These are phyloP conservation scores for Symbiodinium natans DNA, from an alignment of 73 alveolate species.

Conservation along the genomic window DNA sequence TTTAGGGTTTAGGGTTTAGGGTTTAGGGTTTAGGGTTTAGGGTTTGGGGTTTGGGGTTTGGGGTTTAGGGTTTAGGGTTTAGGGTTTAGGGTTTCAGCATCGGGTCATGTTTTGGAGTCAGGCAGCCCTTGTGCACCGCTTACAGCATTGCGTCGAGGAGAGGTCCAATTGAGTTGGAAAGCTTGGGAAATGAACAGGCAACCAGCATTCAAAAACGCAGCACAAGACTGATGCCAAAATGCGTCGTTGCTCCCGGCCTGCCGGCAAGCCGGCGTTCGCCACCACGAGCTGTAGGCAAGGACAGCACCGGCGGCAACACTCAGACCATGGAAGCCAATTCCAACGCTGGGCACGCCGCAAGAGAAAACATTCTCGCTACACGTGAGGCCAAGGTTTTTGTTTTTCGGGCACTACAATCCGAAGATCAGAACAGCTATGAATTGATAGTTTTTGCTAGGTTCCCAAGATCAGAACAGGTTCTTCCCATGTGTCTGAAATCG, in stretches of 20 bases:
- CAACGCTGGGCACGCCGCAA: background rate
- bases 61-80: too few species aligned
- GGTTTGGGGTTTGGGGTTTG: background rate
- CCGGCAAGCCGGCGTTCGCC: background rate
- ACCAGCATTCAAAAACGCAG: background rate
- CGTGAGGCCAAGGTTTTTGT: background rate
- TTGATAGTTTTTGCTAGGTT: too few species aligned
- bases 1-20: background rate
- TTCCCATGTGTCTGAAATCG: too few species aligned
- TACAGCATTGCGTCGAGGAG: background rate
- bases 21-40: background rate
- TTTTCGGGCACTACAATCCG: too few species aligned
- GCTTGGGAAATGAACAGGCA: background rate
- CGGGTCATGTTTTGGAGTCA: too few species aligned
- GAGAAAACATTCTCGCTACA: background rate
- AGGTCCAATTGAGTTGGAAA: background rate
- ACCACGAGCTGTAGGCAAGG: background rate
- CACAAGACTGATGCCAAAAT: background rate
- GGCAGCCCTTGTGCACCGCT: background rate
- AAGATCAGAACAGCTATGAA: too few species aligned
- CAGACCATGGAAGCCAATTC: background rate
- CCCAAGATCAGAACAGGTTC: too few species aligned
- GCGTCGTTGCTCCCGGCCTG: background rate
- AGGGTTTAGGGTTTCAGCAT: too few species aligned
- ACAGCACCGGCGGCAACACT: background rate